phyloP scores from a whole-genome alignment of 2,329 filamentous ascomycete genomes.

The Stachybotrys chartarum region DNA sequence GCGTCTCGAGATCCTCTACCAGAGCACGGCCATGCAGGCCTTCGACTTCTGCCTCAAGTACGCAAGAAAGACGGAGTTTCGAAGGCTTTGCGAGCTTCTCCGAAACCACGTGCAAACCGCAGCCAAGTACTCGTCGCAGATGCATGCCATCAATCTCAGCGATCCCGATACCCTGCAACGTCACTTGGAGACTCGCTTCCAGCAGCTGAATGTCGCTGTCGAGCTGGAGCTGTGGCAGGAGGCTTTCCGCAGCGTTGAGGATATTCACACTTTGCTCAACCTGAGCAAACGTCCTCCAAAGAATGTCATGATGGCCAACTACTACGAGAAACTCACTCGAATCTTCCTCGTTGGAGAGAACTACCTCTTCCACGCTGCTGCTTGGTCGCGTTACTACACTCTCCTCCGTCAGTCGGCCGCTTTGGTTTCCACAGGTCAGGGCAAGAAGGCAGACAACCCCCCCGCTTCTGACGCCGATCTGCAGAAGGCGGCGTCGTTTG shows the following conservation, averaged over 20 bases:
- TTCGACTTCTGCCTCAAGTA: slow-evolving; percentile 99
- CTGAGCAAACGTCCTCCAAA: slow-evolving; percentile 97
- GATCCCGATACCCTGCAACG: slow-evolving; percentile 96
- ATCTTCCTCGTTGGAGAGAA: slow-evolving; percentile 99
- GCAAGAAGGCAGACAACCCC: slow-evolving; percentile 91
- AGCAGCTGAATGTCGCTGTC: slow-evolving; percentile 95
- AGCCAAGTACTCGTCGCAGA: slow-evolving; percentile 97
- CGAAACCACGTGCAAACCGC: slow-evolving; percentile 98
- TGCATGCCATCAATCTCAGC: slow-evolving; percentile 98
- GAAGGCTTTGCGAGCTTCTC: slow-evolving; percentile 93
- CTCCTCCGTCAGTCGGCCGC: slow-evolving; percentile 85
- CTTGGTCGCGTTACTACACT: slow-evolving; percentile 96
- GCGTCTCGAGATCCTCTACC: slow-evolving; percentile 93
- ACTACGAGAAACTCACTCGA: slow-evolving; percentile 97
- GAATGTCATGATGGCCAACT: slow-evolving; percentile 99
- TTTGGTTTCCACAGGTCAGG: slow-evolving; percentile 74
- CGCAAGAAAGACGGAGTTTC: slow-evolving; percentile 97
- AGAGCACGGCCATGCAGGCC: slow-evolving; percentile 94
- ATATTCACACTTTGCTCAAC: slow-evolving; percentile 95
- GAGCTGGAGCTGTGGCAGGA: slow-evolving; percentile 99
- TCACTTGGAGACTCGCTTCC: slow-evolving; percentile 95
- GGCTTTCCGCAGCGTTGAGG: slow-evolving; percentile 97
- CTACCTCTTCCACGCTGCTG: slow-evolving; percentile 97
- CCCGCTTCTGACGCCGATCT: slow-evolving; percentile 83
- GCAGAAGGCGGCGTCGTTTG: slow-evolving; percentile 90